Evolutionary conservation across 495 filamentous ascomycete species (phyloP), one percentile per base, ranked within the genome.

Genomic region (Chaetomium cochliodes): DNA sequence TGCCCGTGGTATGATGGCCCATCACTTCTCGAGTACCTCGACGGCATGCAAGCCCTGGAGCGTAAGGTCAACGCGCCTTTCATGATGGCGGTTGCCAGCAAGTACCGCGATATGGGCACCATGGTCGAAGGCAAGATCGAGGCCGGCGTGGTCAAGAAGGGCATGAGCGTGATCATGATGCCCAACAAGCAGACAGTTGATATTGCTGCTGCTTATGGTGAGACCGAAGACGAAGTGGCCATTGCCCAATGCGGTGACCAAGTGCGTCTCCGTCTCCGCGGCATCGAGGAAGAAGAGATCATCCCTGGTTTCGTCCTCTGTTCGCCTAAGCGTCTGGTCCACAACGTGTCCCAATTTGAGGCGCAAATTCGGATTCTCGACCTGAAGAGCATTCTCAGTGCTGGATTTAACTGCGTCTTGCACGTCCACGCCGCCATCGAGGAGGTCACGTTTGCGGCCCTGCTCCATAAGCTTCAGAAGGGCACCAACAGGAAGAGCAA

Each of bases 51-150:
- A 73, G 84, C 92, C 37, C 84, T 97, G 13, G 94, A 98, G 75
- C 91, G 94, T 66, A 99, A 97, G 78, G 80, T 96, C 76, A 97
- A 96, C 69, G 94, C 94, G 13, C 94, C 94, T 15, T 98, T 99
- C 84, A 97, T 98, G 96, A 97, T 98, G 94, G 91, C 96, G 8
- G 85, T 99, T 70, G 89, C 88, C 57, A 90, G 89, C 73, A 99
- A 98, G 76, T 98, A 98, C 80, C 86, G 88, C 69, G 93, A 98
- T 77, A 91, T 99, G 89, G 94, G 94, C 72, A 98, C 94, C 67
- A 92, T 98, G 82, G 85, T 96, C 22, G 96, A 99, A 79, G 94
- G 94, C 60, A 97, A 96, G 79, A 90, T 99, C 69, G 96, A 99
- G 77, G 87, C 92, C 15, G 94, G 94, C 93, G 71, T 74, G 39